phyloP scores from a whole-genome alignment of 2,329 filamentous ascomycete genomes.

The Diaporthe amygdali region DNA sequence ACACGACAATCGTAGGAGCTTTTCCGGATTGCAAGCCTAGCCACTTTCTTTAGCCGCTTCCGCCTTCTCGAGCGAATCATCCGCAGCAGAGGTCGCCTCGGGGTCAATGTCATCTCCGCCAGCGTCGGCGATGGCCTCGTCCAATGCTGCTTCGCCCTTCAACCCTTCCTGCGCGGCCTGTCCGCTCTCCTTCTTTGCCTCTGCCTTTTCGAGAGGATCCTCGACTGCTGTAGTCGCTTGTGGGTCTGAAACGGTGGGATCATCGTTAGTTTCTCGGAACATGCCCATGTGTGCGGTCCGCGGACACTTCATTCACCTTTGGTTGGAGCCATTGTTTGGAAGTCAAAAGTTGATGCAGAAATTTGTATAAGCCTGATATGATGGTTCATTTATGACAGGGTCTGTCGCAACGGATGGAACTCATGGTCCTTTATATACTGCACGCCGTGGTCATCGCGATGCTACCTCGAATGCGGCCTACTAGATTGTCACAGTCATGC shows the following conservation, averaged over 20 bases:
- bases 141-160: slow-evolving; percentile 17
- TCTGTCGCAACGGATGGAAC: background rate
- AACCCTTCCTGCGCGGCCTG: slow-evolving; percentile 10
- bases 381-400: no score
- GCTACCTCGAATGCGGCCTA: background rate
- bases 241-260: background rate
- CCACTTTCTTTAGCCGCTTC: slow-evolving; percentile 14
- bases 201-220: slow-evolving; percentile 21
- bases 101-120: slow-evolving; percentile 13
- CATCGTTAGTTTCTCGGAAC: background rate
- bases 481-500: background rate
- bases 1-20: no score
- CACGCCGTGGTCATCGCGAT: background rate
- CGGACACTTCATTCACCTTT: background rate
- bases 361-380: background rate
- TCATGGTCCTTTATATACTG: background rate
- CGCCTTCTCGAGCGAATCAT: slow-evolving; percentile 21
- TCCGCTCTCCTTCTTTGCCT: slow-evolving; percentile 21
- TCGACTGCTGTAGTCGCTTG: slow-evolving; percentile 13
- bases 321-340: background rate
- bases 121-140: slow-evolving; percentile 16
- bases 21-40: background rate
- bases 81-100: slow-evolving; percentile 16
- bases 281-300: no score
- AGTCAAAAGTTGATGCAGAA: background rate